These are phyloP conservation scores for Colletotrichum cereale DNA, from an alignment of 2,329 filamentous ascomycete species.

Conservation along the genomic window DNA sequence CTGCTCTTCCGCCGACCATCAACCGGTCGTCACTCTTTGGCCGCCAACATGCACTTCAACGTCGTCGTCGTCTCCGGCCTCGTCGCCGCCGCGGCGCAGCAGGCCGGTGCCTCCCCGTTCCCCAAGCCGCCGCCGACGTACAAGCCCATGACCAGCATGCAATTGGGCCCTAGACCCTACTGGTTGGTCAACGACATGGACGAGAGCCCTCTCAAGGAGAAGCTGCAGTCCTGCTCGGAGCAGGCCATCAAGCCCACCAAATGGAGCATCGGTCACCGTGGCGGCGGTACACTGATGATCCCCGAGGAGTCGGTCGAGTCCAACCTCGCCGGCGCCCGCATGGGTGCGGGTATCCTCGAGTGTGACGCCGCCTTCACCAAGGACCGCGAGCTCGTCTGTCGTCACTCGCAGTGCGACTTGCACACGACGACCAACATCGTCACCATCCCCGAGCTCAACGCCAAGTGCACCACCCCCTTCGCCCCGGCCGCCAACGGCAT, in stretches of 20 bases:
- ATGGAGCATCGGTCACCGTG: slow-evolving; percentile 72
- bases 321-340: slow-evolving; percentile 71
- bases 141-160: slow-evolving; percentile 61
- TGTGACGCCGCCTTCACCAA: slow-evolving; percentile 77
- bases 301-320: slow-evolving; percentile 74
- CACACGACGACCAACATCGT: slow-evolving; percentile 79
- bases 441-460: slow-evolving; percentile 69
- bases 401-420: slow-evolving; percentile 76
- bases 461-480: slow-evolving; percentile 74
- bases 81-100: slow-evolving; percentile 40
- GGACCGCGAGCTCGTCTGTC: slow-evolving; percentile 75
- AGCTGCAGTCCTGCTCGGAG: slow-evolving; percentile 70
- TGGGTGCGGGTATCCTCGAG: slow-evolving; percentile 76
- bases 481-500: slow-evolving; percentile 63
- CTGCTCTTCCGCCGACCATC: background rate
- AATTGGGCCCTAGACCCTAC: slow-evolving; percentile 73
- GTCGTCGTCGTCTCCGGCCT: slow-evolving; percentile 48
- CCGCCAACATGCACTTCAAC: slow-evolving; percentile 49
- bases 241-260: slow-evolving; percentile 61
- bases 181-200: slow-evolving; percentile 75
- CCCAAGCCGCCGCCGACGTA: slow-evolving; percentile 37
- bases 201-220: slow-evolving; percentile 68
- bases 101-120: slow-evolving; percentile 31
- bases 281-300: slow-evolving; percentile 71
- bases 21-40: background rate